Evolutionary conservation across 805 yeast genomes (phyloP).

Genomic region (Kodamaea laetipori): DNA sequence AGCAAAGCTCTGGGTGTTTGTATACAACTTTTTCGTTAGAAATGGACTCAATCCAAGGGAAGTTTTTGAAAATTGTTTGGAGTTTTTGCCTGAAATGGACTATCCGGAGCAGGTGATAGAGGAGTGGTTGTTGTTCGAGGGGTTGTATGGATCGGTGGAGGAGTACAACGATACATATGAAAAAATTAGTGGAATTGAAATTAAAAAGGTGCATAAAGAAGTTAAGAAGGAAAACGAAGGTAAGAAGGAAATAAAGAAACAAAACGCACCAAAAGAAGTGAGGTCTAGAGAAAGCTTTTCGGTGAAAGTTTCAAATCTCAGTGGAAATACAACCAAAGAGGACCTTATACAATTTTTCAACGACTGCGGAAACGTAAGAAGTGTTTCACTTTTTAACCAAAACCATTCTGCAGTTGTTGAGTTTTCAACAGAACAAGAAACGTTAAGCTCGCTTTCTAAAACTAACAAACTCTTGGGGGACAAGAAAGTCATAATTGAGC

Average conservation of each 20-base stretch:
- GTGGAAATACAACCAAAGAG: constrained; percentile 38
- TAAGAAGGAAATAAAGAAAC: too few relatives aligned
- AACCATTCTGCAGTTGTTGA: constrained; percentile 54
- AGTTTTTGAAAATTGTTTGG: constrained; percentile 5
- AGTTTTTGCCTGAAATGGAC: constrained; percentile 33
- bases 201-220: neutral
- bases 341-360: constrained; percentile 48
- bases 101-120: constrained; percentile 53
- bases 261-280: neutral
- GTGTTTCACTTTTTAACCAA: constrained; percentile 26
- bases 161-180: neutral
- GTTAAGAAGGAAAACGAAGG: constrained; percentile 8
- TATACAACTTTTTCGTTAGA: constrained; percentile 41
- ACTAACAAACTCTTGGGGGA: constrained; percentile 51
- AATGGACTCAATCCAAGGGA: constrained; percentile 17
- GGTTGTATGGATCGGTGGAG: constrained; percentile 31
- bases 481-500: constrained; percentile 45
- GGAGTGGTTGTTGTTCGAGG: constrained; percentile 44
- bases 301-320: constrained; percentile 54
- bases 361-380: constrained; percentile 61
- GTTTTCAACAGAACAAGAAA: constrained; percentile 48
- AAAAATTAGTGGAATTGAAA: neutral
- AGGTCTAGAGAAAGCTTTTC: constrained; percentile 64
- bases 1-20: constrained; percentile 51
- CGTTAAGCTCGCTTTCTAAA: constrained; percentile 62